Evolutionary conservation across 257 asterid species (phyloP).

Genomic region (Linderniella brevidens): DNA sequence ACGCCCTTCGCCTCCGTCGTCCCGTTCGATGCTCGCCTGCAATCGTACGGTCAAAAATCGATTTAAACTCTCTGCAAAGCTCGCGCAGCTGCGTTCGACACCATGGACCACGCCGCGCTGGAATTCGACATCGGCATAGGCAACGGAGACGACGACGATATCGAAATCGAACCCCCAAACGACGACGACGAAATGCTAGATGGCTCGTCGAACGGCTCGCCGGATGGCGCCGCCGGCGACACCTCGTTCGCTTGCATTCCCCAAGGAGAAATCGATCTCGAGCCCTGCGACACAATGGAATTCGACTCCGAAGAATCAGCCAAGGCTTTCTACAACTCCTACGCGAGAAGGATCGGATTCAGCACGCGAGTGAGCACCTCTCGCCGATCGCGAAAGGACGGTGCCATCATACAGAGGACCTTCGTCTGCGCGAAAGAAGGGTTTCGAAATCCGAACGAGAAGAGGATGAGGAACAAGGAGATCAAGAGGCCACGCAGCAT

Average conservation of each 20-base stretch:
- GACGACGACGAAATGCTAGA: slow-evolving; percentile 35
- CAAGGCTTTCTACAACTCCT: slow-evolving; percentile 84
- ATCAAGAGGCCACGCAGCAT: slow-evolving; percentile 74
- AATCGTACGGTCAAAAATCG: too few species aligned
- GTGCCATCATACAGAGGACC: slow-evolving; percentile 93
- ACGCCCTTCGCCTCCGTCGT: too few species aligned
- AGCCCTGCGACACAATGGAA: slow-evolving; percentile 91
- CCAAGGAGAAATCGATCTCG: slow-evolving; percentile 67
- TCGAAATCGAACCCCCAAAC: slow-evolving; percentile 26
- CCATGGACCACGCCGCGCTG: slow-evolving; percentile 59
- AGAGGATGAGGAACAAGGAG: slow-evolving; percentile 75
- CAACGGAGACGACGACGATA: slow-evolving; percentile 29
- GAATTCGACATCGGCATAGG: slow-evolving; percentile 78
- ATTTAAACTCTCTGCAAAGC: too few species aligned
- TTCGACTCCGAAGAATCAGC: slow-evolving; percentile 98
- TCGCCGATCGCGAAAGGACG: slow-evolving; percentile 95
- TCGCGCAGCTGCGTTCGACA: too few species aligned
- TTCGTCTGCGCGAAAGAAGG: slow-evolving; percentile 98
- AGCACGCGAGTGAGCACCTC: slow-evolving; percentile 98
- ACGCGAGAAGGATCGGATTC: slow-evolving; percentile 91
- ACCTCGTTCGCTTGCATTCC: slow-evolving; percentile 29
- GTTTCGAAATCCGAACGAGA: slow-evolving; percentile 85
- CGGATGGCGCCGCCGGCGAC: slow-evolving; percentile 27
- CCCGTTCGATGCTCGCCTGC: too few species aligned
- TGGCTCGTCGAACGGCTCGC: slow-evolving; percentile 33